Percentiles rank a stretch among this genome's conserved stretches.
phyloP scores from a whole-genome alignment of 768 basidiomycete genomes.

The Mycena venus region DNA sequence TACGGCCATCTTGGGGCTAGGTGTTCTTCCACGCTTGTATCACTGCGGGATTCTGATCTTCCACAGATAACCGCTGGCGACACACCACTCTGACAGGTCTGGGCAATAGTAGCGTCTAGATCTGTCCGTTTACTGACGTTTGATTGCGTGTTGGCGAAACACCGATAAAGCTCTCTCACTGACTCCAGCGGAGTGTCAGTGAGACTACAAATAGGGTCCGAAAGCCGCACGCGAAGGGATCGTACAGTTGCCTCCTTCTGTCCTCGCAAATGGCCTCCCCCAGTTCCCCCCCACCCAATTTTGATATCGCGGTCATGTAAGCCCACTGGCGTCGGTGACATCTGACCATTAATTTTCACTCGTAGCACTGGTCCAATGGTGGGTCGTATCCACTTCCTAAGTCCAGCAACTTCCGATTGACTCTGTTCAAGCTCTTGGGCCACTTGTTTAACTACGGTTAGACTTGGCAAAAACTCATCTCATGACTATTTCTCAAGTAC shows the following conservation, averaged over 20 bases:
- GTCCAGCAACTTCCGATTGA: too few species aligned
- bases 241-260: background rate
- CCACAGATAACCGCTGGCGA: background rate
- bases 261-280: conserved; percentile 5
- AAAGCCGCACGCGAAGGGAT: background rate
- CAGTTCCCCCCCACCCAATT: background rate
- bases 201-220: background rate
- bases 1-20: background rate
- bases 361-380: too few species aligned
- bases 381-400: too few species aligned
- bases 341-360: too few species aligned
- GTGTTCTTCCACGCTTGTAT: background rate
- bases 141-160: conserved; percentile 1
- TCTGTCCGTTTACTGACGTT: conserved; percentile 1
- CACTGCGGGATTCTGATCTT: conserved; percentile 3
- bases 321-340: background rate
- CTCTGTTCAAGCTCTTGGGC: too few species aligned
- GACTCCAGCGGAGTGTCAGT: background rate
- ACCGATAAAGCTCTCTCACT: background rate
- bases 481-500: too few species aligned
- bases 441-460: too few species aligned
- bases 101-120: background rate
- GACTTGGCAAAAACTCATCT: too few species aligned
- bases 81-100: conserved; percentile 1
- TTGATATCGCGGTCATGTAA: conserved; percentile 1